These are phyloP conservation scores for Onygena corvina DNA, from an alignment of 2,329 filamentous ascomycete genomes.

Conservation along the genomic window DNA sequence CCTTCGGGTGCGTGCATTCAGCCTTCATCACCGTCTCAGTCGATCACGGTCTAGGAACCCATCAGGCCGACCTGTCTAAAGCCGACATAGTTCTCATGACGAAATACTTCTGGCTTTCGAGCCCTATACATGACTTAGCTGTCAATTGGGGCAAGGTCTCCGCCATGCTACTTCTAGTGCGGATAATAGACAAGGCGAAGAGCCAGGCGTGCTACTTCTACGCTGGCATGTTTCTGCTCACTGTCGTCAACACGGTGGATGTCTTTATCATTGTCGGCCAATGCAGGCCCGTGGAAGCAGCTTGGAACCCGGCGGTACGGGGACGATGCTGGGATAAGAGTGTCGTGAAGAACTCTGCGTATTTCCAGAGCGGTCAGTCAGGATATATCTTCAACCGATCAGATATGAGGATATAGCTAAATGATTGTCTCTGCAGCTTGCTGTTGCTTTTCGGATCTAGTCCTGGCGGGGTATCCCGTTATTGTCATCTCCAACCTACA, in stretches of 20 bases:
- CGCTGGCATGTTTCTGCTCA: conserved; percentile 8
- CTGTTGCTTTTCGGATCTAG: conserved; percentile 10
- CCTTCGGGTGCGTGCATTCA: conserved; percentile 7
- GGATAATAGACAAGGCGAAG: conserved; percentile 11
- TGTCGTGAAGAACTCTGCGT: conserved; percentile 9
- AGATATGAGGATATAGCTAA: not conserved
- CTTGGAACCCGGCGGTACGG: conserved; percentile 6
- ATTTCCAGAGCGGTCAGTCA: conserved; percentile 3
- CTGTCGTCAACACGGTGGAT: conserved; percentile 9
- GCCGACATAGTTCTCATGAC: conserved; percentile 9
- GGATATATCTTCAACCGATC: not conserved
- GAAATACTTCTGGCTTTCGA: conserved; percentile 12
- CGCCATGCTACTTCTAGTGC: conserved; percentile 10
- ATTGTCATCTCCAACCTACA: conserved; percentile 11
- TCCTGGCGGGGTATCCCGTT: conserved; percentile 12
- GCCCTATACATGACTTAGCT: conserved; percentile 9
- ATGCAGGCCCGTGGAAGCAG: conserved; percentile 7
- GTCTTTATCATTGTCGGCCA: conserved; percentile 10
- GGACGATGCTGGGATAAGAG: conserved; percentile 8
- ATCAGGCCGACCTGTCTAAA: conserved; percentile 8
- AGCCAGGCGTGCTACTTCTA: conserved; percentile 7
- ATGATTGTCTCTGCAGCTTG: conserved; percentile 2
- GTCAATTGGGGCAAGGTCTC: conserved; percentile 13
- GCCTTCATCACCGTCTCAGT: conserved; percentile 7
- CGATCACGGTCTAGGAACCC: conserved; percentile 8